Evolutionary conservation across 2,329 filamentous ascomycete species (phyloP).

Genomic region (Microcyclosporella mali): DNA sequence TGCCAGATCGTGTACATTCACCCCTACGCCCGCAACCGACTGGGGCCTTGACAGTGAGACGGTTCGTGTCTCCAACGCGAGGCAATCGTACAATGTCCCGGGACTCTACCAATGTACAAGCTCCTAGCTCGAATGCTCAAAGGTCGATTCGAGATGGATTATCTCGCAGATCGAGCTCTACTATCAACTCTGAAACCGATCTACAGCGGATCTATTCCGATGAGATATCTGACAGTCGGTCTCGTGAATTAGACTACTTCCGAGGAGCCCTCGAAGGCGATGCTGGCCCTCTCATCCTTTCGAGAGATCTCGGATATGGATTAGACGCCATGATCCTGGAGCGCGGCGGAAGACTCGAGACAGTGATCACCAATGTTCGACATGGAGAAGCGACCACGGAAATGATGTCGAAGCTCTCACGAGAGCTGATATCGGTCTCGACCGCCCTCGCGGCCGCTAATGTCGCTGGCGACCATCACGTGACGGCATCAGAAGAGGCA

Average conservation of each 20-base stretch:
- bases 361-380: conserved; percentile 36
- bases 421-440: conserved; percentile 23
- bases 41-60: too few species aligned
- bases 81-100: too few species aligned
- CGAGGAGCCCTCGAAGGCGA: conserved; percentile 1
- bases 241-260: conserved; percentile 2
- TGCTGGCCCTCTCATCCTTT: conserved; percentile 9
- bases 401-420: conserved; percentile 22
- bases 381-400: conserved; percentile 15
- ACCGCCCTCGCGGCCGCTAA: conserved; percentile 14
- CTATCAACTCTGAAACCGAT: neutral
- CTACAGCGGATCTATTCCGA: neutral
- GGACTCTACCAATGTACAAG: too few species aligned
- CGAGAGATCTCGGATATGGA: conserved; percentile 31
- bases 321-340: conserved; percentile 39
- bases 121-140: too few species aligned
- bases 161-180: neutral
- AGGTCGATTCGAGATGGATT: neutral
- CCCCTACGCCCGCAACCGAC: too few species aligned
- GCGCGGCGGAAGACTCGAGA: conserved; percentile 34
- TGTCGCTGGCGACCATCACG: neutral
- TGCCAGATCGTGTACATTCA: too few species aligned
- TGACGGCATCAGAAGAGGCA: conserved; percentile 15
- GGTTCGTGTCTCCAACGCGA: too few species aligned
- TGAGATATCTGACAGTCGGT: neutral